A percentile compares a stretch with the other conserved stretches of the same genome.
These are phyloP conservation scores for Starmerella bombi DNA, from an alignment of 805 yeast species.

Conservation along the genomic window DNA sequence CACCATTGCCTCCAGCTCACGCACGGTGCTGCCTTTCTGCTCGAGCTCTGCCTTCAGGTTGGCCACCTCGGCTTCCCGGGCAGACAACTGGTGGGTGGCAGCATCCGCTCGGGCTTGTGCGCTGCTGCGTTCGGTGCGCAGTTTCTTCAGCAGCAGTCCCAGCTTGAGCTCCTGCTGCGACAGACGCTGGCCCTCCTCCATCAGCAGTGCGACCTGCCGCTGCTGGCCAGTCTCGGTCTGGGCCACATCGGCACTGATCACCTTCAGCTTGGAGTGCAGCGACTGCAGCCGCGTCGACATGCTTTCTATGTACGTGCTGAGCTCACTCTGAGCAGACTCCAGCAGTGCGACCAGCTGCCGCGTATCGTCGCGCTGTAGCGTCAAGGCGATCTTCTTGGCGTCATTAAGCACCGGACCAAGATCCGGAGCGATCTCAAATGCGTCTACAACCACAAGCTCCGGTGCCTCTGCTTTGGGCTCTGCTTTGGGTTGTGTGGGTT, in stretches of 20 bases:
- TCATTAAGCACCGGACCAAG: conserved; percentile 18
- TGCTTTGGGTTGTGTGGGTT: not conserved
- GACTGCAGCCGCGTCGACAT: conserved; percentile 8
- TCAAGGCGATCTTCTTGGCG: conserved; percentile 13
- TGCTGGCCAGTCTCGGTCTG: conserved; percentile 29
- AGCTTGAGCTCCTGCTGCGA: conserved; percentile 45
- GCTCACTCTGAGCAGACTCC: conserved; percentile 3
- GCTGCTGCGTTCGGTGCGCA: conserved; percentile 39
- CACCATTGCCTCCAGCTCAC: conserved; percentile 34
- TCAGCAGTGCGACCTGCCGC: conserved; percentile 46
- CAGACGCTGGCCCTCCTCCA: conserved; percentile 30
- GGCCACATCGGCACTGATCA: conserved; percentile 6
- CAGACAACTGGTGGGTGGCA: not conserved
- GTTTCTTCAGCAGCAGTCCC: conserved; percentile 49
- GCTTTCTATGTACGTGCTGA: conserved; percentile 2
- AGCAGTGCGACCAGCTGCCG: conserved; percentile 11
- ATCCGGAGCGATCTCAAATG: conserved; percentile 41
- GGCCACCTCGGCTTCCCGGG: conserved; percentile 8
- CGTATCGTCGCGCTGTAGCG: conserved; percentile 9
- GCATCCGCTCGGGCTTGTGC: conserved; percentile 23
- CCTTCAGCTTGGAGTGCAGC: conserved; percentile 12
- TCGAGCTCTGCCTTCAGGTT: conserved; percentile 31
- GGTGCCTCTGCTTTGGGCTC: not conserved
- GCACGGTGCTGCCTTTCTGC: conserved; percentile 25
- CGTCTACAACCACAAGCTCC: conserved; percentile 22